A percentile compares a stretch with the other conserved stretches of the same genome.
Conservation (phyloP, 192 early-diverging fungal genomes). For the Tieghemiomyces parasiticus region DNA sequence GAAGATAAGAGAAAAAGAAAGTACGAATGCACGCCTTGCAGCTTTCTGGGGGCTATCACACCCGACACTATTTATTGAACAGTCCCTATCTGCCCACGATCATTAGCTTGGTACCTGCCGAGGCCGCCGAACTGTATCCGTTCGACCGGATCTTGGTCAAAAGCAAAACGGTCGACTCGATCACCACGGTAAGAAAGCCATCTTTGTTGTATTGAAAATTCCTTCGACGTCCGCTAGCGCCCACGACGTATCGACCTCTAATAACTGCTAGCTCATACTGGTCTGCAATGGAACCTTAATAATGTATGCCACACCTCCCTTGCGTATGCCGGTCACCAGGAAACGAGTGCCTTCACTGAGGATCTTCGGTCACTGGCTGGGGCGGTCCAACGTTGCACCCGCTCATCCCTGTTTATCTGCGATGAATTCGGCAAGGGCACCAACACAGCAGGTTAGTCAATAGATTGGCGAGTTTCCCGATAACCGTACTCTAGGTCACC, state of each 20-base stretch:
- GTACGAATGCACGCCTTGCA: too few relatives aligned
- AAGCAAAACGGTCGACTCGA: not conserved
- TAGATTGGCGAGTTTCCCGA: too few relatives aligned
- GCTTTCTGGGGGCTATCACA: too few relatives aligned
- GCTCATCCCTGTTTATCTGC: not conserved
- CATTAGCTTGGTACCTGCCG: constrained; percentile 1
- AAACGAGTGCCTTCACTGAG: not conserved
- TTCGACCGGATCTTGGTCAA: not conserved
- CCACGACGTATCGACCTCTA: too few relatives aligned
- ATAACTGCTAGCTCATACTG: too few relatives aligned
- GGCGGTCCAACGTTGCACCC: not conserved
- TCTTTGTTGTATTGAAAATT: not conserved
- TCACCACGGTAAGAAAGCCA: not conserved
- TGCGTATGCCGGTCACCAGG: not conserved
- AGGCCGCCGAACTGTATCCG: not conserved
- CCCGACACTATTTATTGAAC: too few relatives aligned
- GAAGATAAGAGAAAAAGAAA: not conserved
- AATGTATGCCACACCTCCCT: not conserved
- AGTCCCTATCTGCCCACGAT: not conserved
- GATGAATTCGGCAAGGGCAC: constrained; percentile 11
- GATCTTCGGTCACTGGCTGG: not conserved
- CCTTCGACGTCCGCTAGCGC: not conserved
- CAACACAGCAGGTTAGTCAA: not conserved
- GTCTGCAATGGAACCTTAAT: not conserved
- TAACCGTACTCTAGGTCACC: too few relatives aligned